Percentiles rank a stretch among this genome's conserved stretches.
Conservation (phyloP, 75 land plant genomes). For the Selaginella moellendorffii region DNA sequence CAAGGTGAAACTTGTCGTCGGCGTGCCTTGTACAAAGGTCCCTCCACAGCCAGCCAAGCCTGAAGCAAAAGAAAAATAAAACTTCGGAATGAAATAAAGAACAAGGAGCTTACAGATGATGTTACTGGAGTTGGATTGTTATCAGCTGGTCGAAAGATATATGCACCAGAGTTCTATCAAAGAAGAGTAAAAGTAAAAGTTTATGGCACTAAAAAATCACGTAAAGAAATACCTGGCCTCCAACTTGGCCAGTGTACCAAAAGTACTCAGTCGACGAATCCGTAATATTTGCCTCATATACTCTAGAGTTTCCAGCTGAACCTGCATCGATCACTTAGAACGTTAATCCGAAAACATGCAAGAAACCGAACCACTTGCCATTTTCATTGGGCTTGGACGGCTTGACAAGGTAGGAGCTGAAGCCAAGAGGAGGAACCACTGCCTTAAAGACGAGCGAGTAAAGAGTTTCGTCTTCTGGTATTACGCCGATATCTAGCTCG, state of each 20-base stretch:
- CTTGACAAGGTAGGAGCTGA: conserved; percentile 37
- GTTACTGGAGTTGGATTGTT: conserved; percentile 24
- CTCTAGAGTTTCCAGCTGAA: background rate
- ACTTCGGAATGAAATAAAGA: background rate
- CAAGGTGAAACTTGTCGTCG: background rate
- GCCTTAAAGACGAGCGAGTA: conserved; percentile 63
- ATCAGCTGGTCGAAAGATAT: conserved; percentile 60
- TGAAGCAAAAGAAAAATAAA: background rate
- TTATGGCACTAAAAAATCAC: too few relatives aligned
- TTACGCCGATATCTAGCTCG: conserved; percentile 29
- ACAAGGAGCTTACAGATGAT: conserved; percentile 32
- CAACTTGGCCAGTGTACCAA: background rate
- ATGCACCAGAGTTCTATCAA: conserved; percentile 46
- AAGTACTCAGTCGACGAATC: background rate
- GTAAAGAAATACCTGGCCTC: background rate
- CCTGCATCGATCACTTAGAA: background rate
- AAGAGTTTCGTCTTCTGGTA: conserved; percentile 15
- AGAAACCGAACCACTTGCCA: background rate
- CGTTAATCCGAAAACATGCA: too few relatives aligned
- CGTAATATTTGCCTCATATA: background rate
- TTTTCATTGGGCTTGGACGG: background rate
- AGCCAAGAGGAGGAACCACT: conserved; percentile 66
- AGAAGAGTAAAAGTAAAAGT: too few relatives aligned
- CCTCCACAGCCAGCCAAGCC: background rate
- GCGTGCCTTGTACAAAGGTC: background rate